A percentile compares a stretch with the other conserved stretches of the same genome.
Evolutionary conservation across 2,329 filamentous ascomycete species (phyloP).

Genomic region (Aspergillus fructus): DNA sequence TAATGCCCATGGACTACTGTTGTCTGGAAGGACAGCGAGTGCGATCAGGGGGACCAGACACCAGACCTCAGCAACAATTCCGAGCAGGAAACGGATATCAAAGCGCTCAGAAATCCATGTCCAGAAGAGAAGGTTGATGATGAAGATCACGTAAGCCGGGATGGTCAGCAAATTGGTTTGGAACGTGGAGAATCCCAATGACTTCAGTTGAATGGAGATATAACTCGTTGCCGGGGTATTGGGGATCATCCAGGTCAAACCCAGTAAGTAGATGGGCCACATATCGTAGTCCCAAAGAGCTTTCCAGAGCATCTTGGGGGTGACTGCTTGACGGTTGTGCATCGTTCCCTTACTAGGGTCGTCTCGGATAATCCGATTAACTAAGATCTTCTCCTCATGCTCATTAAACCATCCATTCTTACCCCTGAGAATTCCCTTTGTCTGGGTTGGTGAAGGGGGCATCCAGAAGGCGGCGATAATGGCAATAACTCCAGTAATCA

Average conservation of each 20-base stretch:
- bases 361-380: conserved; percentile 60
- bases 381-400: conserved; percentile 67
- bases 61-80: conserved; percentile 55
- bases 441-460: conserved; percentile 64
- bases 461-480: conserved; percentile 60
- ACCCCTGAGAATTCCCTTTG: conserved; percentile 59
- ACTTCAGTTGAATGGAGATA: conserved; percentile 46
- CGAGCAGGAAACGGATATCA: conserved; percentile 55
- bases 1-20: conserved; percentile 52
- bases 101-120: conserved; percentile 57
- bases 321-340: conserved; percentile 60
- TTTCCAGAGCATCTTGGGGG: conserved; percentile 48
- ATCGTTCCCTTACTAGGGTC: conserved; percentile 60
- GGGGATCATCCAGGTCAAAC: conserved; percentile 45
- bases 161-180: conserved; percentile 64
- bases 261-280: conserved; percentile 57
- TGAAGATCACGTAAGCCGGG: conserved; percentile 57
- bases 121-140: conserved; percentile 55
- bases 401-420: conserved; percentile 67
- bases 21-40: conserved; percentile 49
- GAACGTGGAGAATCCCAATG: conserved; percentile 59
- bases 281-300: conserved; percentile 57
- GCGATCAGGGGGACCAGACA: conserved; percentile 53
- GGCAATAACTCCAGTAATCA: conserved; percentile 55
- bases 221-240: conserved; percentile 36